Base-by-base conservation (phyloP, 257 asterid species). In the Forsythia suspensa region DNA sequence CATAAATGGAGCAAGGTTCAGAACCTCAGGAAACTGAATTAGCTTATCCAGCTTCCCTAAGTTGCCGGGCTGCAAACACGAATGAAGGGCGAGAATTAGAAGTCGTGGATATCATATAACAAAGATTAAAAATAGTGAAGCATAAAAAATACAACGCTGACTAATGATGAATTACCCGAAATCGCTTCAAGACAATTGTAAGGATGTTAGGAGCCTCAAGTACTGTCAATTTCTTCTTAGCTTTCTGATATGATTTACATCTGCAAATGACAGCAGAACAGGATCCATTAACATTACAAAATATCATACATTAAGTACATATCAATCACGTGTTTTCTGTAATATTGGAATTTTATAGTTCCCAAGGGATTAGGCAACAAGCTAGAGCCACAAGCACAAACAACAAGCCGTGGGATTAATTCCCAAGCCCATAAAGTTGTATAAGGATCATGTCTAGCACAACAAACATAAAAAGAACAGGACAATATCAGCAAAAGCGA, bases 171-270 rank as follows among this genome's bases (percentile, higher is more conserved):
- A 38, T 74, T 86, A 86, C 92, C 92, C 63, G 84, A 75, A 90
- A 90, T 24, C 94, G 82, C 88, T 90, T 90, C 66, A 90, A 79
- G 70, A 85, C 92, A 61, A 90, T 77, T 24, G 94, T 88, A 61
- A 90, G 92, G 74, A 90, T 79, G 61, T 90, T 90, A 36, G 94
- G 94, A 75, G 94, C 94, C 85, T 86, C 91, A 48, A 82, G 81
- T 18, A 90, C 82, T 0, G 86, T 83, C 83, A 90, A 72, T 80
- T 85, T 90, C 90, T 90, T 90, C 86, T 80, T 86, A 38, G 94
- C 94, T 81, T 86, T 90, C 87, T 90, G 88, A 82, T 90, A 86
- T 36, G 94, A 90, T 86, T 90, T 90, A 36, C 94, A 90, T 76
- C 94, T 90, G 87, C 75, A 71, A 63, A 85, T 16, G 36, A 75